Base-by-base conservation (phyloP, 768 basidiomycete genomes). In the Paxillus involutus region DNA sequence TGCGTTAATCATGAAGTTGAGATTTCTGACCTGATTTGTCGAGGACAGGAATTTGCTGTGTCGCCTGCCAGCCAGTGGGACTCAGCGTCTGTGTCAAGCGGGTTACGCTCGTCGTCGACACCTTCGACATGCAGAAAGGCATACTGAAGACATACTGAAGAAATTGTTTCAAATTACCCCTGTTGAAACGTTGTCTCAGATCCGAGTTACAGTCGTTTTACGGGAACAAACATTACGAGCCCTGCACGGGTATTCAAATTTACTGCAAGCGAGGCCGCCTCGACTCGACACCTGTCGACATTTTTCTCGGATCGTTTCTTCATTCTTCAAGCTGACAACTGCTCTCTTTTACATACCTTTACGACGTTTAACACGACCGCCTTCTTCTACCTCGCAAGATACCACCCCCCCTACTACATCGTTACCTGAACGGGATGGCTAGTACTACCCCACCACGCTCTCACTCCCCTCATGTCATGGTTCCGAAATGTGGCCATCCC, bases 391-490 rank as follows among this genome's bases (percentile, higher is more conserved):
- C 36, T 10, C 16, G 10, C 2, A 48, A 11, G 10, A 37, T 24
- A 29, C 37, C 24, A 40, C 37, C 14, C 24, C 21, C 39, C 4
- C n/a, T n/a, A n/a, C n/a, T 8, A 14, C 39, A 40, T 16, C 14
- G 35, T 14, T n/a, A 44, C n/a, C 30, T 30, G 30, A 44, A 32
- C 24, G 35, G 30, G 44, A 69, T 69, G 66, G 52, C 60, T 26
- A 58, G 56, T n/a, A 58, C 62, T n/a, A 58, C 62, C 1, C 58
- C 64, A 12, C 59, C 63, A 0, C 68, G 66, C 29, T 16, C 64
- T 8, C 48, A 54, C 4, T 60, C 68, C 3, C 68, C 66, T 26
- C 33, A 52, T 1, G 44, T 36, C 17, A 51, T 47, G 39, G 30
- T 33, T 0, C 52, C 62, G 1, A 50, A 54, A 24, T 11, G 58